Percentiles rank a stretch among this genome's conserved stretches.
phyloP scores from a whole-genome alignment of 352 stramenopile species.

The Phytophthora syringae region DNA sequence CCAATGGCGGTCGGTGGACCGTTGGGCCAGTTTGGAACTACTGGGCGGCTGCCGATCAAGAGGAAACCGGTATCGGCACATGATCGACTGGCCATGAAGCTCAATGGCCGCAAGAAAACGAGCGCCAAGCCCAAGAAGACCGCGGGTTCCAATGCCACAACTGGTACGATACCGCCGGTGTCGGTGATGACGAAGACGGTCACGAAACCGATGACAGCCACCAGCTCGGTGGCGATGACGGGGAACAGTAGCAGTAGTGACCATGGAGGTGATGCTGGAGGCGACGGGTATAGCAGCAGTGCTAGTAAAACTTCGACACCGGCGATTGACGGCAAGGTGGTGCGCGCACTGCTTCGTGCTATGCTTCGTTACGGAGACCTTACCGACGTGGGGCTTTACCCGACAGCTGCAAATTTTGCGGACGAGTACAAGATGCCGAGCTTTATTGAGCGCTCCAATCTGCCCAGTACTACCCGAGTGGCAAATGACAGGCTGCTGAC shows the following conservation, averaged over 20 bases:
- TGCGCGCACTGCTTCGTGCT: constrained; percentile 69
- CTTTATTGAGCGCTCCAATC: constrained; percentile 74
- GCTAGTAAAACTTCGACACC: constrained; percentile 33
- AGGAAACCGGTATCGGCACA: constrained; percentile 74
- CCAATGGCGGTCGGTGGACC: constrained; percentile 57
- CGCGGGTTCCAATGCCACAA: constrained; percentile 9
- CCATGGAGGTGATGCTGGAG: constrained; percentile 50
- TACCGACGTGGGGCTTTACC: constrained; percentile 72
- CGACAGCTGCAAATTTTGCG: constrained; percentile 59
- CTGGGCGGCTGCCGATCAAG: constrained; percentile 50
- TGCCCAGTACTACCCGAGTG: constrained; percentile 61
- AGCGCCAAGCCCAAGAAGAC: constrained; percentile 61
- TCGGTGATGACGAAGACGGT: constrained; percentile 57
- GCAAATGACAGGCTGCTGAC: constrained; percentile 58
- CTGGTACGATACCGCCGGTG: constrained; percentile 53
- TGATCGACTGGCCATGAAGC: constrained; percentile 76
- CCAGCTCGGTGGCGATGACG: constrained; percentile 26
- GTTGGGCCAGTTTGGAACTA: constrained; percentile 57
- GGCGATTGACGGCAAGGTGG: constrained; percentile 59
- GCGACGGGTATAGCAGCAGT: constrained; percentile 43
- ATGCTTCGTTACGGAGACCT: constrained; percentile 85
- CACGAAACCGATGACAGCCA: constrained; percentile 37
- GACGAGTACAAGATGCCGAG: constrained; percentile 82
- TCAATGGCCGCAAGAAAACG: constrained; percentile 63
- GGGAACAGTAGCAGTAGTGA: constrained; percentile 36